Evolutionary conservation across 202 grass and related monocot genomes (phyloP), one percentile per base, ranked within the genome.

Genomic region (Alloteropsis angusta): DNA sequence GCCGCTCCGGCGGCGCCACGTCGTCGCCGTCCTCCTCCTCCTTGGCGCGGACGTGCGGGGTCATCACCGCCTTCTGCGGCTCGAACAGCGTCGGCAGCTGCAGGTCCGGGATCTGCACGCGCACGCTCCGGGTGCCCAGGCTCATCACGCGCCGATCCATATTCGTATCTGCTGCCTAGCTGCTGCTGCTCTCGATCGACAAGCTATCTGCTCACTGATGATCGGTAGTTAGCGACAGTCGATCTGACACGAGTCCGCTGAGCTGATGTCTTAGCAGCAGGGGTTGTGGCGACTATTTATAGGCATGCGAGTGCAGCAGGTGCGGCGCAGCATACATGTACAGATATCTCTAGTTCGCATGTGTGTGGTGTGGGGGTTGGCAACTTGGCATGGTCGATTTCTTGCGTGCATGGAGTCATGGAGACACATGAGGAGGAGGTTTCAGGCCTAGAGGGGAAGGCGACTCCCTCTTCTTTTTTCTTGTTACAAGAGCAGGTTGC

Each of bases 1-100:
- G 71, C 2, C 60, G 64, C 84, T 86, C 84, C n/a, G 84, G 84
- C 37, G 14, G 49, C 41, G 63, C 44, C 78, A 1, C 39, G 28
- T 82, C 47, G 28, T 58, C 43, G 34, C 77, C 48, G 28, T 69
- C 32, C 43, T 49, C 75, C 43, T 69, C 32, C 43, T 49, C 75
- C 43, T 38, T 58, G 9, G 70, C 44, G 13, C 39, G 62, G 46
- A 32, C 32, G 12, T 39, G 11, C 13, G 53, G 72, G 2, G 76
- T 65, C 67, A 62, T 55, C 18, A 61, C 48, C 45, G 69, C 32
- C 23, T 79, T 80, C 80, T 90, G 88, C 1, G 88, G 85, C 77
- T 87, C 85, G 67, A 87, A 87, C 36, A 85, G 56, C 35, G 77
- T 84, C 15, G 88, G 82, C 42, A 83, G 59, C 38, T 69, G 79